Conservation (phyloP, 2,329 filamentous ascomycete species). For the Neofusicoccum ribis region DNA sequence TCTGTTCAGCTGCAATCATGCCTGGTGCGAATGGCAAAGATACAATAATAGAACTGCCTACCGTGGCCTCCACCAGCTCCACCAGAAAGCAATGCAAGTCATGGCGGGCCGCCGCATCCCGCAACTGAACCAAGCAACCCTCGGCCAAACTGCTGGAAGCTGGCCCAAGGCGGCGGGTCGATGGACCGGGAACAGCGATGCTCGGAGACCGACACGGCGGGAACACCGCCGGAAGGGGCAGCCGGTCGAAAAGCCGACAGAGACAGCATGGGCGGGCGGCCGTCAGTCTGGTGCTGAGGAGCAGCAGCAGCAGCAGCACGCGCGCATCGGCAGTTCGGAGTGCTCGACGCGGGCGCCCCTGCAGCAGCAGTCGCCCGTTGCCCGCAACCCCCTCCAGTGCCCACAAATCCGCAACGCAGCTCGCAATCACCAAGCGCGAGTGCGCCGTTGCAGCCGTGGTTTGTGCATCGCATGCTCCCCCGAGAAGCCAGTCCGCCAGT, state of each 20-base stretch:
- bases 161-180: neutral
- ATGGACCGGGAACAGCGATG: neutral
- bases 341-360: neutral
- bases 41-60: neutral
- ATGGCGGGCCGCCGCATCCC: neutral
- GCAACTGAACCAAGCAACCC: neutral
- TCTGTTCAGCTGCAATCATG: too few species aligned
- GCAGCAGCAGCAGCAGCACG: neutral
- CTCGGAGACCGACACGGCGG: neutral
- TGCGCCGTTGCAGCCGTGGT: neutral
- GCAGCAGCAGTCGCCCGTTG: neutral
- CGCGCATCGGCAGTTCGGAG: neutral
- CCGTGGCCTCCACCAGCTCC: neutral
- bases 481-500: too few species aligned
- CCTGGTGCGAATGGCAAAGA: too few species aligned
- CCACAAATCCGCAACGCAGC: constrained; percentile 2
- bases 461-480: neutral
- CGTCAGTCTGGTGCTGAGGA: neutral
- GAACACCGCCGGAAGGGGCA: neutral
- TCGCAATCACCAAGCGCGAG: neutral
- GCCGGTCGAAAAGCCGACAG: neutral
- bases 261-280: too few species aligned
- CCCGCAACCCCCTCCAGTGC: neutral
- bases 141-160: neutral
- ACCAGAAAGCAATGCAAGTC: neutral